Percentiles rank a stretch among this genome's conserved stretches.
Conservation (phyloP, 208 protist genomes). For the Leishmania lainsoni region DNA sequence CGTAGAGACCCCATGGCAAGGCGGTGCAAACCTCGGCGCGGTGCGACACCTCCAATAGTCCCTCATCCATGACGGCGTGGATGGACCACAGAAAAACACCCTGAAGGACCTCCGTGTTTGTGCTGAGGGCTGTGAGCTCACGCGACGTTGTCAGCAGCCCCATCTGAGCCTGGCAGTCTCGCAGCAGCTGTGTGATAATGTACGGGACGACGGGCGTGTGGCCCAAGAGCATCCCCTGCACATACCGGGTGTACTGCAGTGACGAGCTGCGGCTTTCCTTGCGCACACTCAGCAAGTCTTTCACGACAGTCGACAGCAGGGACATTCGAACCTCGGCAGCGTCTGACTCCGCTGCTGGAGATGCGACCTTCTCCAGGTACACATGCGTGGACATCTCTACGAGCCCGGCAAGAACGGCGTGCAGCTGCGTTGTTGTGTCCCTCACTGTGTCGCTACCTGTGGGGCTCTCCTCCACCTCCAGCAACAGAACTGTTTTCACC, state of each 20-base stretch:
- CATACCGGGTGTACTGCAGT: constrained; percentile 25
- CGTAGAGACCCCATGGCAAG: constrained; percentile 21
- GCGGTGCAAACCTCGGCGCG: constrained; percentile 9
- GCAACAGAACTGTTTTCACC: constrained; percentile 13
- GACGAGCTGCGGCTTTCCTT: constrained; percentile 21
- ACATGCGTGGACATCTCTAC: constrained; percentile 20
- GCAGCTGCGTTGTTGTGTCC: constrained; percentile 16
- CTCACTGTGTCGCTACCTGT: constrained; percentile 19
- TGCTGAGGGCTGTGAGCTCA: constrained; percentile 8
- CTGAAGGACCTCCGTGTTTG: constrained; percentile 28
- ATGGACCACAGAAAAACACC: constrained; percentile 24
- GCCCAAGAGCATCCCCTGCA: constrained; percentile 24
- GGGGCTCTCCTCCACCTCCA: constrained; percentile 27
- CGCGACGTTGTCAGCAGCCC: constrained; percentile 10
- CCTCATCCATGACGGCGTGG: constrained; percentile 26
- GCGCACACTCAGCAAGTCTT: constrained; percentile 22
- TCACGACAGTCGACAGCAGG: constrained; percentile 22
- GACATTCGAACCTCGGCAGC: constrained; percentile 9
- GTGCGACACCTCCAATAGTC: constrained; percentile 18
- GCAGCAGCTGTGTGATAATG: constrained; percentile 16
- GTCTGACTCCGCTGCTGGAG: neutral
- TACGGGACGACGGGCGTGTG: constrained; percentile 19
- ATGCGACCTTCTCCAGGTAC: constrained; percentile 10
- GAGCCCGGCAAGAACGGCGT: constrained; percentile 20
- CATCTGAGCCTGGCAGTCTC: constrained; percentile 16